Evolutionary conservation across 2,329 filamentous ascomycete genomes (phyloP), one percentile per base, ranked within the genome.

Genomic region (Aspergillus brasiliensis): DNA sequence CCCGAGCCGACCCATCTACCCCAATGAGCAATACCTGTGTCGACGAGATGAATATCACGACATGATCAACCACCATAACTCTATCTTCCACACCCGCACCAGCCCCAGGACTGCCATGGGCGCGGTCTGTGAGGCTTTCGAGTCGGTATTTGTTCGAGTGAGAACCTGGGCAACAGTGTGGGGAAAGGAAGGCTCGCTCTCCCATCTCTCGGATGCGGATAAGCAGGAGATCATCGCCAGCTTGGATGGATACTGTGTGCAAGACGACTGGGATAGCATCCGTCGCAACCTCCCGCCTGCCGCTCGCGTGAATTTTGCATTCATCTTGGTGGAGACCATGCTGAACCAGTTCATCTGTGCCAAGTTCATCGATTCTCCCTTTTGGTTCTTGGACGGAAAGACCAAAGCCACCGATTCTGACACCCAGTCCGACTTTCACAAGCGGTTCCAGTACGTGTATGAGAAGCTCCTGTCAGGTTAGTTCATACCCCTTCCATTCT

Each of bases 301-400:
- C 11, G 27, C 48, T 19, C 48, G 48, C 5, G 15, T 15, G n/a
- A n/a, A 13, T 15, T 51, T 51, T 27, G 25, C 17, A 11, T 17
- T 11, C 11, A 28, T 28, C 27, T 21, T 51, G 27, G n/a, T 25
- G 34, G 27, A 28, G 15, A 27, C 48, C 8, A 37, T 51, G 48
- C 7, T 51, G 7, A 51, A 51, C 6, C 27, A 51, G 13, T 51
- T 31, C n/a, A 11, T 37, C 23, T 51, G 27, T 19, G 34, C 48
- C 25, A 15, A 13, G 5, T 23, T 28, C 17, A 13, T 51, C 23
- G 8, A 37, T 1, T 28, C n/a, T 8, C 48, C 48, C 2, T 51
- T 51, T n/a, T 51, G 27, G 48, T 51, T 51, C 8, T n/a, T 51
- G 27, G 48, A 51, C 28, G 48, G 48, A 27, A 51, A 51, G 19